Evolutionary conservation across 1,284 basidiomycete species (phyloP), one percentile per base, ranked within the genome.

Genomic region (Melampsora americana): DNA sequence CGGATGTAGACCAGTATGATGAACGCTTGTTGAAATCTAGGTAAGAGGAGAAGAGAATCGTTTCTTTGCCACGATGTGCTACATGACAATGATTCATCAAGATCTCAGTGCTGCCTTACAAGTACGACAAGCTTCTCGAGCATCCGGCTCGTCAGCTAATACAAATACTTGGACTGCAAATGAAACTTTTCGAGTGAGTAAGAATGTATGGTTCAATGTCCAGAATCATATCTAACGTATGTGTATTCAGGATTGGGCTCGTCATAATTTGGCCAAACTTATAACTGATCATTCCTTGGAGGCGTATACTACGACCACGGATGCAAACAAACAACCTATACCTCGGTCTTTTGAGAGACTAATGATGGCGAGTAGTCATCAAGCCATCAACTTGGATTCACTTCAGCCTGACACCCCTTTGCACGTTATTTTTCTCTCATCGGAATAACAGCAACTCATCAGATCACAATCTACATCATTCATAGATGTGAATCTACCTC

Each of bases 201-300:
- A 42, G n/a, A 23, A 56, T 56, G 20, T 23, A 56, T 23, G 3
- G 1, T 42, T 42, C 39, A 42, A 42, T 42, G 39, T 42, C 1
- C 12, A 12, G 39, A 42, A 9, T 42, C 39, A 42, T 12, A 42
- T 7, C 39, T 56, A 16, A 56, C 53, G 14, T 23, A 6, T 28
- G 53, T 11, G 20, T 56, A 3, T 56, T 11, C 53, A 56, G 53
- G 53, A 56, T 23, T 56, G 53, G 53, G 53, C 53, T 56, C 53
- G 53, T 56, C 53, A 56, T 56, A 56, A 56, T 56, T 28, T 56
- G 28, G 53, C 53, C 53, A 56, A 56, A 56, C 53, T 56, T 56
- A 56, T 56, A 11, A 56, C 53, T 6, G 53, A 56, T 56, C 53
- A 56, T 56, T 56, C 53, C 53, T 28, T 56, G 53, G 53, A 56